Percentiles rank a stretch among this genome's conserved stretches.
phyloP scores from a whole-genome alignment of 495 filamentous ascomycete species.

The Aspergillus avenaceus region DNA sequence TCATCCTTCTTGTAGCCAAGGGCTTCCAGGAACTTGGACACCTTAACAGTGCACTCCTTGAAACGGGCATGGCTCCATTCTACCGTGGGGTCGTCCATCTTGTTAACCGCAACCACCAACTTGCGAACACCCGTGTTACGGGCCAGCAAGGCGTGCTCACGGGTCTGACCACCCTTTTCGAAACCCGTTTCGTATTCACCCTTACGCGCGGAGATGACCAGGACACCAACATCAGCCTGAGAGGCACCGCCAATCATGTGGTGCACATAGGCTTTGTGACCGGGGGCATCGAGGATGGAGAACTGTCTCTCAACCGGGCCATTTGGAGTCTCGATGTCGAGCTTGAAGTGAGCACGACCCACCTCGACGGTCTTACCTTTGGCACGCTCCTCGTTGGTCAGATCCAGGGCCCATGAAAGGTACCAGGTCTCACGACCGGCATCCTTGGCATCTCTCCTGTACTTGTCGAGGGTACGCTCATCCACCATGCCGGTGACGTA shows the following conservation, averaged over 20 bases:
- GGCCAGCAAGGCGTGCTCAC: slow-evolving; percentile 94
- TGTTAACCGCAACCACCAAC: slow-evolving; percentile 91
- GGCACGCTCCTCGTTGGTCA: slow-evolving; percentile 90
- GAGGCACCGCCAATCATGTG: slow-evolving; percentile 97
- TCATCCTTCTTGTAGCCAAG: slow-evolving; percentile 95
- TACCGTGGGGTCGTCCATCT: slow-evolving; percentile 96
- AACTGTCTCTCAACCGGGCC: slow-evolving; percentile 52
- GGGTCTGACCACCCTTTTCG: slow-evolving; percentile 95
- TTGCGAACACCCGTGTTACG: slow-evolving; percentile 98
- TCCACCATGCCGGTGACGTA: slow-evolving; percentile 98
- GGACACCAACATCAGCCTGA: slow-evolving; percentile 90
- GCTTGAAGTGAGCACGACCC: slow-evolving; percentile 93
- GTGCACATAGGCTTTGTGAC: slow-evolving; percentile 94
- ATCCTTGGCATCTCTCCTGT: slow-evolving; percentile 94
- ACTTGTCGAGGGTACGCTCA: slow-evolving; percentile 96
- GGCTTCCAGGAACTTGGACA: slow-evolving; percentile 79
- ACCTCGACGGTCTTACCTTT: slow-evolving; percentile 99
- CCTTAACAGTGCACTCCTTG: slow-evolving; percentile 86
- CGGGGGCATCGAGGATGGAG: slow-evolving; percentile 92
- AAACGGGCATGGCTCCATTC: slow-evolving; percentile 92
- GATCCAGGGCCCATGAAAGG: slow-evolving; percentile 93
- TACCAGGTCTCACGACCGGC: slow-evolving; percentile 98
- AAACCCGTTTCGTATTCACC: slow-evolving; percentile 99
- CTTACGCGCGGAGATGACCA: slow-evolving; percentile 95
- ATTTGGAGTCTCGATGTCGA: slow-evolving; percentile 59